Evolutionary conservation across 2,329 filamentous ascomycete species (phyloP), one percentile per base, ranked within the genome.

Genomic region (Tolypocladium tundrense): DNA sequence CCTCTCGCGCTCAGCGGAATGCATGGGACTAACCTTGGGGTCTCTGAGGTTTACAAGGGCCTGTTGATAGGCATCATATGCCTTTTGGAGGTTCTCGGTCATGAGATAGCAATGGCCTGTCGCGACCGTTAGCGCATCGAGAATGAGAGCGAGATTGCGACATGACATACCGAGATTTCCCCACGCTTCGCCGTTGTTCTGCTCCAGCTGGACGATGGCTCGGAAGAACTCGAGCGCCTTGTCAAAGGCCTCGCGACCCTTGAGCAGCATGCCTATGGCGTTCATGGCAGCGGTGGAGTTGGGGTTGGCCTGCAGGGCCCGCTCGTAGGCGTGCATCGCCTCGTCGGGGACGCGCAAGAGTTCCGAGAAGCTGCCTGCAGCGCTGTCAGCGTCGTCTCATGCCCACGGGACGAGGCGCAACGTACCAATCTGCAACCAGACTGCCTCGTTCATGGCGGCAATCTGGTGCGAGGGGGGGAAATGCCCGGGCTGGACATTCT

Each of bases 71-170:
- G 94, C 92, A 39, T 90, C 90, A 68, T 99, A 99, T 1, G 94
- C 94, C 69, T 97, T 91, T 74, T 97, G 94, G 40, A 97, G 76
- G 68, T 97, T 93, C 69, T 99, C 94, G 84, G 96, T 96, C 94
- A 99, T 99, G 33, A 99, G 80, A 70, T 93, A 96, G 75, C 94
- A 97, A 72, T 97, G 94, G n/a, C 94, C 91, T 93, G 65, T 16
- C 51, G 37, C 54, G 53, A 57, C 33, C 31, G 63, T 66, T 57
- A 67, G 60, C 53, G 57, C 56, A 37, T 55, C 55, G 41, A 60
- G 48, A 55, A n/a, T 24, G 39, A 43, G 6, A 14, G 35, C 16
- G 33, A 54, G 14, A 57, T 71, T 81, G 14, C 11, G 54, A 19
- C n/a, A 43, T 7, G 57, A 71, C 83, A 63, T 80, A 94, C 90